Conservation (phyloP, 2,329 filamentous ascomycete species). For the Beauveria scarabaeidicola region DNA sequence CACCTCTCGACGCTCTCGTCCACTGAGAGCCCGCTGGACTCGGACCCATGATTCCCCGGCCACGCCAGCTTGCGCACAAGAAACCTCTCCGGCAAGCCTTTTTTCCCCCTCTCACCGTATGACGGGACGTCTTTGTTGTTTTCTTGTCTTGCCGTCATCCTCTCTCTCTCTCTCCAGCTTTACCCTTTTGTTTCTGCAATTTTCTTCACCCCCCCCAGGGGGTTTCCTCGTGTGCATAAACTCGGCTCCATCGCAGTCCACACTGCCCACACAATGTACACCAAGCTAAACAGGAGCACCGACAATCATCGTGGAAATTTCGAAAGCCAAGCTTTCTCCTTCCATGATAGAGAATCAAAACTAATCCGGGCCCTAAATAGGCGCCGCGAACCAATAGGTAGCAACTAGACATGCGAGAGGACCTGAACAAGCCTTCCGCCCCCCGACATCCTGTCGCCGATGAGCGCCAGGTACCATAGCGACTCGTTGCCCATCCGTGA, state of each 20-base stretch:
- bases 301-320: not conserved
- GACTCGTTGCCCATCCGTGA: no score
- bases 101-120: not conserved
- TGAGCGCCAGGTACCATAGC: not conserved
- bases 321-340: not conserved
- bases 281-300: not conserved
- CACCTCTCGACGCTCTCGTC: not conserved
- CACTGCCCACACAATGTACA: not conserved
- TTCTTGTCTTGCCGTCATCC: no score
- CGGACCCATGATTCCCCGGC: constrained; percentile 3
- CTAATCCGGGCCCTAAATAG: not conserved
- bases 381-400: not conserved
- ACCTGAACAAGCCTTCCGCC: not conserved
- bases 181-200: not conserved
- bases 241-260: not conserved
- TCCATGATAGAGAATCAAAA: not conserved
- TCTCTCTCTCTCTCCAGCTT: not conserved
- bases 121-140: not conserved
- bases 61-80: not conserved
- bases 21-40: not conserved
- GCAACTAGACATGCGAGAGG: not conserved
- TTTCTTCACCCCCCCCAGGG: not conserved
- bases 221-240: not conserved
- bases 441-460: not conserved
- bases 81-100: not conserved